Evolutionary conservation across 2,329 filamentous ascomycete species (phyloP).

Genomic region (Fusarium udum): DNA sequence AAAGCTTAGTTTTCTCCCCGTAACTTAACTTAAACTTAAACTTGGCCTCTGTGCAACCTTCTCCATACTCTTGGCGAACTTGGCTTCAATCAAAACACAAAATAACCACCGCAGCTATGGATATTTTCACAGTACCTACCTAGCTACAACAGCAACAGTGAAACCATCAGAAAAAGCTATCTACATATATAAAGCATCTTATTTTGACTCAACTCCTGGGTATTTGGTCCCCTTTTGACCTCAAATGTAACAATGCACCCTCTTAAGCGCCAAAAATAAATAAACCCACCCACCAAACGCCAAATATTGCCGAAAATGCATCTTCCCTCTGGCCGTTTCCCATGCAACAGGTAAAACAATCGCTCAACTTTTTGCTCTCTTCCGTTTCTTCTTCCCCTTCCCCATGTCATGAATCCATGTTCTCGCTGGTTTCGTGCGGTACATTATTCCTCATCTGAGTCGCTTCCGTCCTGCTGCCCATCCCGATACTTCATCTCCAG

Average conservation of each 20-base stretch:
- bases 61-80: constrained; percentile 35
- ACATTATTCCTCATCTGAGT: constrained; percentile 35
- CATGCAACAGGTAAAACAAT: constrained; percentile 31
- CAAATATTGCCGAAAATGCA: constrained; percentile 20
- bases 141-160: not conserved
- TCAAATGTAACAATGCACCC: constrained; percentile 32
- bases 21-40: not conserved
- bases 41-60: constrained; percentile 32
- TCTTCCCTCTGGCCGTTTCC: constrained; percentile 7
- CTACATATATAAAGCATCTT: not conserved
- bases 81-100: not conserved
- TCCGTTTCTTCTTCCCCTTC: not conserved
- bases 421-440: not conserved
- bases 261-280: constrained; percentile 20
- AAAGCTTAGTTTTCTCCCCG: constrained; percentile 43
- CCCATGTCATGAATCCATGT: not conserved
- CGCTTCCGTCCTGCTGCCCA: constrained; percentile 42
- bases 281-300: constrained; percentile 30
- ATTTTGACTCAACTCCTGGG: constrained; percentile 37
- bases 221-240: constrained; percentile 39
- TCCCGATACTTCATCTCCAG: constrained; percentile 70
- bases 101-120: not conserved
- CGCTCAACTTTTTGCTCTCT: constrained; percentile 29
- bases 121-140: not conserved
- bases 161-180: not conserved